phyloP scores from a whole-genome alignment of 2,329 filamentous ascomycete genomes.

The Fusarium torreyae region DNA sequence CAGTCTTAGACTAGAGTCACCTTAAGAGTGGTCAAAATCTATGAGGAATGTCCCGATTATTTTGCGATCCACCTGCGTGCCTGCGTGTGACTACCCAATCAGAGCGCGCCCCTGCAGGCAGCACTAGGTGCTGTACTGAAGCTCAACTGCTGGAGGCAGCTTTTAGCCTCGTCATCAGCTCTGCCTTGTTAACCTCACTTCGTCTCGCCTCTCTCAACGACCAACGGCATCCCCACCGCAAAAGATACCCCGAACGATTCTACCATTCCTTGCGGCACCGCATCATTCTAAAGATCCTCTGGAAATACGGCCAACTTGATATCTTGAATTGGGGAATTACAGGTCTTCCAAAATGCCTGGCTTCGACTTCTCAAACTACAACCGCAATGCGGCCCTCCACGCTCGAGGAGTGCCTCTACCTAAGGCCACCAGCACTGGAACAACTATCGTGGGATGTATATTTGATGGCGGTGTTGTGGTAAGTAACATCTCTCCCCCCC shows the following conservation, averaged over 20 bases:
- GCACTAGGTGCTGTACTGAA: constrained; percentile 38
- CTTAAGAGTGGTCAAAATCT: too few relatives aligned
- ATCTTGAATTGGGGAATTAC: constrained; percentile 30
- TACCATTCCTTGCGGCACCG: constrained; percentile 25
- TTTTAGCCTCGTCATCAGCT: constrained; percentile 70
- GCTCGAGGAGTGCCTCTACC: constrained; percentile 93
- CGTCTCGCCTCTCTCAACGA: constrained; percentile 28
- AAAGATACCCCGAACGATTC: constrained; percentile 43
- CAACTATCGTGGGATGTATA: constrained; percentile 97
- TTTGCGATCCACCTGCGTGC: neutral
- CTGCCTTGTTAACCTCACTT: constrained; percentile 50
- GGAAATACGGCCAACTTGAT: constrained; percentile 14
- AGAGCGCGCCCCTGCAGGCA: constrained; percentile 22
- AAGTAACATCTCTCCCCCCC: constrained; percentile 54
- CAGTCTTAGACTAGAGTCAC: too few relatives aligned
- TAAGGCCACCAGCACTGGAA: constrained; percentile 98
- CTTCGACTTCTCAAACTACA: constrained; percentile 99
- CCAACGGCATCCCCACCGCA: constrained; percentile 42
- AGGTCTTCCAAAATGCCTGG: constrained; percentile 80
- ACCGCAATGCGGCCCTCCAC: constrained; percentile 97
- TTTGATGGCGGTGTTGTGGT: constrained; percentile 97
- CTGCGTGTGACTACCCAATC: constrained; percentile 45
- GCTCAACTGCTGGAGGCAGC: constrained; percentile 61
- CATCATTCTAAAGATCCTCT: neutral
- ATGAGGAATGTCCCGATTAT: too few relatives aligned